Conservation (phyloP, 225 moss, liverwort and hornwort species). For the Lunularia cruciata region DNA sequence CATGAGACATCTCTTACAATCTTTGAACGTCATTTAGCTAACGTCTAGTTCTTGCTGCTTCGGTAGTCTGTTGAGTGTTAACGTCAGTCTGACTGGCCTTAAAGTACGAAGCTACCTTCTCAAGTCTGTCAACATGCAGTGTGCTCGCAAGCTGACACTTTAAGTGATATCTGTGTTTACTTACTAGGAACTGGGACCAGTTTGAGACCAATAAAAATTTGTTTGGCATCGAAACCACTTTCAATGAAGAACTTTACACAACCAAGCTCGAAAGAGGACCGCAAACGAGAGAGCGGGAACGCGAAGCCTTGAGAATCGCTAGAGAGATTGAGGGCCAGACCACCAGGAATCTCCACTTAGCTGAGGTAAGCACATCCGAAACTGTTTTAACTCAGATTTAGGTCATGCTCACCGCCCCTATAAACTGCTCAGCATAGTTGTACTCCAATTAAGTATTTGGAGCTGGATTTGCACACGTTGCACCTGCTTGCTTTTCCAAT, state of each 20-base stretch:
- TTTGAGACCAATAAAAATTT: constrained; percentile 87
- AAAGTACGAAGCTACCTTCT: too few species aligned
- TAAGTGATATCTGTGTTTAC: too few species aligned
- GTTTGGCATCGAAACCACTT: constrained; percentile 91
- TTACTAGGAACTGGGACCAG: constrained; percentile 93
- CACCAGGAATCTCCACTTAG: constrained; percentile 74
- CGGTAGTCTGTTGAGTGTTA: too few species aligned
- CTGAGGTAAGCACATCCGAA: constrained; percentile 53
- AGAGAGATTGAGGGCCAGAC: constrained; percentile 79
- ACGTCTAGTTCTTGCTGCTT: too few species aligned
- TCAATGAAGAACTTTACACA: constrained; percentile 91
- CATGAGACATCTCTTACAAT: too few species aligned
- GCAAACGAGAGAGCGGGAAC: constrained; percentile 82
- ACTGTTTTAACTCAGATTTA: background rate
- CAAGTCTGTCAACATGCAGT: too few species aligned
- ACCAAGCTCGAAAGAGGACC: constrained; percentile 89
- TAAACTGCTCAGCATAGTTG: background rate
- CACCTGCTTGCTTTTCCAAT: too few species aligned
- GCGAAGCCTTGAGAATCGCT: constrained; percentile 84
- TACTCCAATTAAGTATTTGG: too few species aligned
- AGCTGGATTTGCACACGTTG: too few species aligned
- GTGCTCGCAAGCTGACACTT: too few species aligned
- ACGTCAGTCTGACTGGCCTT: too few species aligned
- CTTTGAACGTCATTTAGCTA: too few species aligned
- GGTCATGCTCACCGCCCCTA: background rate